Evolutionary conservation across 331 rosid species (phyloP), one percentile per base, ranked within the genome.

Genomic region (Malus hybrid): DNA sequence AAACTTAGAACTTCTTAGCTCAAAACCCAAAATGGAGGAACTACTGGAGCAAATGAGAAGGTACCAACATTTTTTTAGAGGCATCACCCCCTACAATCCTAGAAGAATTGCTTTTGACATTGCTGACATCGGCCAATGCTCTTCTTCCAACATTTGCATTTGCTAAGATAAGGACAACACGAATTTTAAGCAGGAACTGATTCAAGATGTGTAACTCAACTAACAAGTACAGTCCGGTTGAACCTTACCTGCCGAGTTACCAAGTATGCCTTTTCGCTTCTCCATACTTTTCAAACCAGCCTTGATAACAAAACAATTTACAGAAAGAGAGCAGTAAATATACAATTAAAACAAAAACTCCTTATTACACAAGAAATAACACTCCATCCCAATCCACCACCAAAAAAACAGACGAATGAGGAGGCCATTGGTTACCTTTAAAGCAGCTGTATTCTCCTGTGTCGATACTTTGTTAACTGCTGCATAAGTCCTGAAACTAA

Each of bases 71-170:
- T 33, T 36, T 77, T 83, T 85, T 89, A 16, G 85, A 88, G 86
- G 78, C 71, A 42, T 71, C 77, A 61, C 66, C 81, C 46, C 70
- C 65, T 48, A 55, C 39, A 67, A 71, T 73, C 83, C 76, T 82
- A 1, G 80, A 78, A 76, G 87, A 78, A 79, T 71, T 86, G 75
- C 76, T 79, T 71, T 77, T 81, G 34, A 70, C 79, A 77, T 93
- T 93, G 88, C 94, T 90, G 39, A 93, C 90, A 83, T 93, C 96
- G 57, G 88, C 86, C 84, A 91, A 72, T 70, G 97, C 88, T 83
- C 80, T 91, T 72, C 97, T 88, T 79, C 80, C 76, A 50, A 64
- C 73, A 39, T 73, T 81, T 65, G 54, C 67, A 61, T 80, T 82
- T 71, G 79, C 93, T 88, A 79, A 44, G 62, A 67, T 39, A 80